Percentiles rank a stretch among this genome's conserved stretches.
phyloP scores from a whole-genome alignment of 1,139 yeast genomes.

The Debaryomycetaceae sp. region DNA sequence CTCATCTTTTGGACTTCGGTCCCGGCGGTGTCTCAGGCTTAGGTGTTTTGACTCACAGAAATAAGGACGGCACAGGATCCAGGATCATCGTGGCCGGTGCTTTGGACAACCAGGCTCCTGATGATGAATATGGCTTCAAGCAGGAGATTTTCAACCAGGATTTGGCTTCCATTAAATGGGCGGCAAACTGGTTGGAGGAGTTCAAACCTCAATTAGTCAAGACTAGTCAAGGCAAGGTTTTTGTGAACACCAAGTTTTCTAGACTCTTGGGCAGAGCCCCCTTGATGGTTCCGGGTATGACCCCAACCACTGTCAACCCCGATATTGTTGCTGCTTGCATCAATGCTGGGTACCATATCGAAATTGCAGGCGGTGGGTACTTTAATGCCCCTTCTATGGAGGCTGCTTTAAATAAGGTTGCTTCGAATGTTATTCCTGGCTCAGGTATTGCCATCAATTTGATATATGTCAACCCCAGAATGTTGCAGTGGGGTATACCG shows the following conservation, averaged over 20 bases:
- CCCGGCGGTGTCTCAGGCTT: conserved; percentile 98
- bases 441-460: conserved; percentile 86
- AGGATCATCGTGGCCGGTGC: conserved; percentile 93
- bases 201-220: conserved; percentile 82
- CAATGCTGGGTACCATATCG: conserved; percentile 96
- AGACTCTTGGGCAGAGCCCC: conserved; percentile 94
- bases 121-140: conserved; percentile 89
- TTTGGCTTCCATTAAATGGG: conserved; percentile 64
- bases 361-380: conserved; percentile 98
- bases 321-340: conserved; percentile 89
- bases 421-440: conserved; percentile 68
- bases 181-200: conserved; percentile 88
- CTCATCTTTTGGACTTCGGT: conserved; percentile 94
- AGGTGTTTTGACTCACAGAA: conserved; percentile 93
- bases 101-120: conserved; percentile 56
- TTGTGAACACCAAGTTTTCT: conserved; percentile 91
- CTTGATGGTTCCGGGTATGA: conserved; percentile 98
- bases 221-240: conserved; percentile 66
- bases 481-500: conserved; percentile 99
- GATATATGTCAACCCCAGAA: conserved; percentile 93
- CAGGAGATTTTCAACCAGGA: conserved; percentile 85
- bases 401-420: conserved; percentile 69
- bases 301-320: conserved; percentile 95
- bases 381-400: conserved; percentile 70
- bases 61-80: conserved; percentile 97